Base-by-base conservation (phyloP, 2,329 filamentous ascomycete species). In the Exophiala phaeomuriformis region DNA sequence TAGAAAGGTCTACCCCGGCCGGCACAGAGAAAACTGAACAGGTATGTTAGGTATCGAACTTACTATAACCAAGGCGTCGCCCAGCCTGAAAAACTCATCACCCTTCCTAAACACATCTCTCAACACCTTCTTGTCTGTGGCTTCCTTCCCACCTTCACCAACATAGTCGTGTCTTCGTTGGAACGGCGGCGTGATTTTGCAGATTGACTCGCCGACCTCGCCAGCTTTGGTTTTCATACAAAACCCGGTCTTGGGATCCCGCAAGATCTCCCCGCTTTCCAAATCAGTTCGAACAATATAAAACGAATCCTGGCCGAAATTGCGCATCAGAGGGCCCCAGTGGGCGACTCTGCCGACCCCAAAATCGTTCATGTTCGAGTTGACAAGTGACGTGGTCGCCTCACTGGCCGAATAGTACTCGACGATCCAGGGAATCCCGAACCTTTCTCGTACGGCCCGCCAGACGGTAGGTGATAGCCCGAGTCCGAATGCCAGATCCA, bases 1-100 rank as follows among this genome's bases (percentile, higher is more conserved):
- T 51, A 9, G 32, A 41, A 33, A 39, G 33, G 28, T 28, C 33
- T 12, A 40, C 31, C 29, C 44, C 19, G 19, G 19, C 19, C 19
- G 19, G 19, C 19, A 19, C 19, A 19, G 19, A 19, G 19, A 19
- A 19, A 19, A 39, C 3, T 9, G 28, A 40, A 28, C 8, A n/a
- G 30, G 28, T 33, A 39, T 4, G 32, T 10, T 10, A n/a, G 35
- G 10, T 19, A 3, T n/a, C 10, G 30, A 12, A 53, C 56, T 58
- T 51, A 58, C 56, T 7, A 56, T 58, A 37, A 51, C 77, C 35
- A 93, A 72, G 12, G 93, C 77, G 64, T 95, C 89, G n/a, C 89
- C 89, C 0, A 87, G 85, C 31, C 88, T 81, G 75, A 89, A 93
- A 76, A 82, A 95, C 0, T 81, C 84, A 64, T 95, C 89, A 8